Evolutionary conservation across 176 grass and related monocot genomes (phyloP).

Genomic region (Triticum timopheevii): DNA sequence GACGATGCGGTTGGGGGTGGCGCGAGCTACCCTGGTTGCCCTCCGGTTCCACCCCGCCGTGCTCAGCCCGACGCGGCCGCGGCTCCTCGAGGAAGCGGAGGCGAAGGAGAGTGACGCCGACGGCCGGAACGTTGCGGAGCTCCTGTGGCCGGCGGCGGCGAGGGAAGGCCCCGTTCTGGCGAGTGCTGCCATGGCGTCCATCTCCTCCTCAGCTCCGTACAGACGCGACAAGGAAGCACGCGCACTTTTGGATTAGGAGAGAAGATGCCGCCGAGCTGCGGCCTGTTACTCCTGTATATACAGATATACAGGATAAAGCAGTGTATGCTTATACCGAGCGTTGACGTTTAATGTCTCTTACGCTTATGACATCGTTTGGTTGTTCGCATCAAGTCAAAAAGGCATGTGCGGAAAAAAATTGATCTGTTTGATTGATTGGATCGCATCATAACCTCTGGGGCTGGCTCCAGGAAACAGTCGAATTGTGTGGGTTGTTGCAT

Average conservation of each 20-base stretch:
- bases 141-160: background rate
- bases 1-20: constrained; percentile 35
- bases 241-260: constrained; percentile 19
- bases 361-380: too few species aligned
- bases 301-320: background rate
- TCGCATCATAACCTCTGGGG: too few species aligned
- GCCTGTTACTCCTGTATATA: background rate
- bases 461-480: too few species aligned
- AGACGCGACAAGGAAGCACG: constrained; percentile 8
- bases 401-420: too few species aligned
- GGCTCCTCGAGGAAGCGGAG: constrained; percentile 3
- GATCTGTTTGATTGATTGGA: too few species aligned
- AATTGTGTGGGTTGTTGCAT: too few species aligned
- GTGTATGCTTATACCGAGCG: background rate
- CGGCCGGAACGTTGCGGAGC: constrained; percentile 13
- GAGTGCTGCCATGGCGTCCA: constrained; percentile 44
- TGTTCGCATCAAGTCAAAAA: too few species aligned
- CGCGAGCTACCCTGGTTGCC: constrained; percentile 15
- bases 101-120: constrained; percentile 38
- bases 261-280: background rate
- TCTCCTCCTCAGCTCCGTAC: constrained; percentile 5
- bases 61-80: background rate
- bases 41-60: background rate
- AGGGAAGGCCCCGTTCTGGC: constrained; percentile 26
- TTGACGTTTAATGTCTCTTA: background rate